Evolutionary conservation across 768 basidiomycete species (phyloP).

Genomic region (Mycena latifolia): DNA sequence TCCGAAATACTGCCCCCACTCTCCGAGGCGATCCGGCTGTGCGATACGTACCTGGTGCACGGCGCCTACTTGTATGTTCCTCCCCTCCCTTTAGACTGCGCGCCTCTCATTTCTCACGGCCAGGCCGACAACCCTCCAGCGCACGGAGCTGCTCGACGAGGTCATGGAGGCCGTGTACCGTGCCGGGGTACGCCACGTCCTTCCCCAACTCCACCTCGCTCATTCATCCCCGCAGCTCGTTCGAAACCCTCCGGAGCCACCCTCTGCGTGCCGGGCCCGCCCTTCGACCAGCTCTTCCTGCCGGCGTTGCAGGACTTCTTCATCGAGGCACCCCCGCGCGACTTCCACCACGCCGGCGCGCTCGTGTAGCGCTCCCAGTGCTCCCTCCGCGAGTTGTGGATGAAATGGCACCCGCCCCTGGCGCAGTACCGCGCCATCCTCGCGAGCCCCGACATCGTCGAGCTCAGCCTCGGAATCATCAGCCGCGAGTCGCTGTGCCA

Average conservation of each 20-base stretch:
- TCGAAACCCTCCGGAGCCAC: slow-evolving; percentile 52
- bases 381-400: too few species aligned
- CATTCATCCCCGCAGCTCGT: slow-evolving; percentile 45
- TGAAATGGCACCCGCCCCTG: too few species aligned
- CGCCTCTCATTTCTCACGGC: not conserved
- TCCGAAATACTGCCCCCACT: slow-evolving; percentile 65
- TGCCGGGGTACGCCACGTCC: slow-evolving; percentile 53
- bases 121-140: slow-evolving; percentile 68
- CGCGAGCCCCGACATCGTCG: too few species aligned
- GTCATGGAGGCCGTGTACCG: slow-evolving; percentile 67
- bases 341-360: too few species aligned
- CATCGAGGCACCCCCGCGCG: too few species aligned
- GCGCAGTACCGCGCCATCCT: too few species aligned
- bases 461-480: too few species aligned
- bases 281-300: too few species aligned
- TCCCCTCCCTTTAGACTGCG: slow-evolving; percentile 6
- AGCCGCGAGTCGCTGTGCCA: too few species aligned
- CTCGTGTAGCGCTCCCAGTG: too few species aligned
- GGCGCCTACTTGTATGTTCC: slow-evolving; percentile 67
- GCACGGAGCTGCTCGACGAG: slow-evolving; percentile 68
- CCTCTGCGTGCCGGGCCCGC: too few species aligned
- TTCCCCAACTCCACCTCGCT: not conserved
- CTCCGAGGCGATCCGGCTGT: slow-evolving; percentile 70
- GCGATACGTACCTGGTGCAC: slow-evolving; percentile 74
- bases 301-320: too few species aligned